A percentile compares a stretch with the other conserved stretches of the same genome.
phyloP scores from a whole-genome alignment of 2,329 filamentous ascomycete species.

The Cadophora malorum region DNA sequence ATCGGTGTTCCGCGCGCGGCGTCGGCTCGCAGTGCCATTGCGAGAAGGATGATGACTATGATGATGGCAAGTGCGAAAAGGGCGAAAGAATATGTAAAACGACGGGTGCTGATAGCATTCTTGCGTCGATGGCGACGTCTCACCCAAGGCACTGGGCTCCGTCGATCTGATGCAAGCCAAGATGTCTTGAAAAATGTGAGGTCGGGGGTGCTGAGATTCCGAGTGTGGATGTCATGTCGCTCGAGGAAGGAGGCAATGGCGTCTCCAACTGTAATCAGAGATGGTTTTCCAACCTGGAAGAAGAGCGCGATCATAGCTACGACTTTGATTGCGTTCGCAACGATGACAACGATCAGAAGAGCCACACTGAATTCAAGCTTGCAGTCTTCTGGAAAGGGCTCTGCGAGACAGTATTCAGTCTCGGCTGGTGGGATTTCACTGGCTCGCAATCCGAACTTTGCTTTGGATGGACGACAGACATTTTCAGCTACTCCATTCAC shows the following conservation, averaged over 20 bases:
- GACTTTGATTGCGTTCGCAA: constrained; percentile 1
- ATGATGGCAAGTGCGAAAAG: neutral
- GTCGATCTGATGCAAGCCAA: neutral
- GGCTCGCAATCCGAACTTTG: neutral
- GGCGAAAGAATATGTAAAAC: neutral
- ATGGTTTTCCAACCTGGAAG: neutral
- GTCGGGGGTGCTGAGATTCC: neutral
- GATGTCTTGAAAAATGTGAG: neutral
- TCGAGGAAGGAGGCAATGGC: constrained; percentile 9
- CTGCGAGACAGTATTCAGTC: neutral
- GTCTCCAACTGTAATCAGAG: neutral
- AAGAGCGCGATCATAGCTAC: neutral
- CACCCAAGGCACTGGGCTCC: neutral
- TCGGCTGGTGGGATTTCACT: neutral
- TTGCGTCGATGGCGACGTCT: neutral
- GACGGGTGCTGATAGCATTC: neutral
- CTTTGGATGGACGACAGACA: neutral
- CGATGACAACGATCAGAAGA: neutral
- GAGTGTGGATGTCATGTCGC: neutral
- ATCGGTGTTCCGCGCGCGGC: constrained; percentile 7
- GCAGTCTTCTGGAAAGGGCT: constrained; percentile 1
- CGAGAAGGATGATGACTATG: neutral
- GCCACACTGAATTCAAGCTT: neutral
- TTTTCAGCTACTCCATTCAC: neutral
- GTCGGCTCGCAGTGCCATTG: constrained; percentile 2